These are phyloP conservation scores for Verticillium isaacii DNA, from an alignment of 2,329 filamentous ascomycete genomes.

Conservation along the genomic window DNA sequence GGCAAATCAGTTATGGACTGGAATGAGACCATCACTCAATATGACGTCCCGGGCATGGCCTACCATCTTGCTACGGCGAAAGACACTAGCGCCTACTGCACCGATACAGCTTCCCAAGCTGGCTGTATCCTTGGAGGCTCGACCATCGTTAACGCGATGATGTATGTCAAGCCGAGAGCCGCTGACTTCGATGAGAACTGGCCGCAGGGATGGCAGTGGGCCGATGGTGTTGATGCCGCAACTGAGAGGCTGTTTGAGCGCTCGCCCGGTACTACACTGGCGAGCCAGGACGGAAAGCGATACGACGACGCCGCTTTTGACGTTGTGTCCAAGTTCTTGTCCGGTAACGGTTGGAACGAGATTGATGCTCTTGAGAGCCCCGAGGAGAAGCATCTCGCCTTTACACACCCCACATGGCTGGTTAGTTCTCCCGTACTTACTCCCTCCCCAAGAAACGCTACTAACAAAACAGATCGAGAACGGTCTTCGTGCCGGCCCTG, in stretches of 20 bases:
- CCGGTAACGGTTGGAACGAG: conserved; percentile 11
- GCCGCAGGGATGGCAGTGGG: conserved; percentile 15
- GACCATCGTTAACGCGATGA: conserved; percentile 20
- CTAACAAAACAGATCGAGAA: conserved; percentile 7
- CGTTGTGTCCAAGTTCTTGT: conserved; percentile 11
- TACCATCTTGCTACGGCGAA: conserved; percentile 9
- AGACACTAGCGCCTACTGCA: conserved; percentile 16
- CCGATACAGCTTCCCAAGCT: conserved; percentile 19
- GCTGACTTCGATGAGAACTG: conserved; percentile 3
- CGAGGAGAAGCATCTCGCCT: conserved; percentile 13
- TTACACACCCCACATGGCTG: conserved; percentile 13
- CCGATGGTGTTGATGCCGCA: conserved; percentile 9
- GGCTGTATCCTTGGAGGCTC: conserved; percentile 27
- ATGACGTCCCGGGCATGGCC: conserved; percentile 16
- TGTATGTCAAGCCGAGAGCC: conserved; percentile 17
- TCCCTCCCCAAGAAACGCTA: background rate
- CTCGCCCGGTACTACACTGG: conserved; percentile 11
- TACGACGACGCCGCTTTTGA: conserved; percentile 13
- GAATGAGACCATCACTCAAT: conserved; percentile 18
- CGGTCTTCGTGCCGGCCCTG: conserved; percentile 12
- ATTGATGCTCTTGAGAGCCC: conserved; percentile 10
- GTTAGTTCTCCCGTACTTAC: background rate
- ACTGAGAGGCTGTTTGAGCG: conserved; percentile 14
- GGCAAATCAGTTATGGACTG: conserved; percentile 17
- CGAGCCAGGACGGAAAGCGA: conserved; percentile 11